These are phyloP conservation scores for Boletellus sp. DNA, from an alignment of 1,284 basidiomycete species.

Conservation along the genomic window DNA sequence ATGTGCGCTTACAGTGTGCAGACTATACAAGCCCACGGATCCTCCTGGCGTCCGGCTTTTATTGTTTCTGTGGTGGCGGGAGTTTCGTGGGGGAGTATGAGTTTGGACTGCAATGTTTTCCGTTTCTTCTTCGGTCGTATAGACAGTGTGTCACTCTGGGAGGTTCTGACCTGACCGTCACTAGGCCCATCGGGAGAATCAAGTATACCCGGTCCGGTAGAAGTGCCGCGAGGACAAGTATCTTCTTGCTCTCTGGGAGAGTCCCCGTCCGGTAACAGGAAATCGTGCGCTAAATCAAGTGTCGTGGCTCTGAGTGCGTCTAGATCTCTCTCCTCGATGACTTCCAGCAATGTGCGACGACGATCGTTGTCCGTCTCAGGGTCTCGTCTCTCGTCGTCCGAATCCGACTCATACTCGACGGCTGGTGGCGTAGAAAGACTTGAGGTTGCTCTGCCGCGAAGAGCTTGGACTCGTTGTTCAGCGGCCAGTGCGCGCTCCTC, in stretches of 20 bases:
- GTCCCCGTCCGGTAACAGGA: slow-evolving; percentile 15
- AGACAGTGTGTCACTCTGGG: neutral
- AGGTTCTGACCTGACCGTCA: neutral
- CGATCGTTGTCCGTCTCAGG: slow-evolving; percentile 24
- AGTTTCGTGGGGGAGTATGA: slow-evolving; percentile 1
- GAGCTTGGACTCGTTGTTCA: slow-evolving; percentile 51
- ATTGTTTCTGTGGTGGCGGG: neutral
- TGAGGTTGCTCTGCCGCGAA: slow-evolving; percentile 32
- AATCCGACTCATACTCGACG: slow-evolving; percentile 4
- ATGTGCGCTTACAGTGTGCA: slow-evolving; percentile 24
- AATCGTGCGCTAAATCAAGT: slow-evolving; percentile 17
- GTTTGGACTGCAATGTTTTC: slow-evolving; percentile 12
- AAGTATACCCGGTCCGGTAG: neutral
- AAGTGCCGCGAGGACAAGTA: neutral
- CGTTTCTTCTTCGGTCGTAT: slow-evolving; percentile 18
- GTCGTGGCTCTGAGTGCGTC: slow-evolving; percentile 19
- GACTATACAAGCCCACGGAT: slow-evolving; percentile 22
- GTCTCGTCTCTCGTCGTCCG: slow-evolving; percentile 13
- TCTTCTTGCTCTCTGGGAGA: slow-evolving; percentile 2
- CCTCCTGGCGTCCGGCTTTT: neutral
- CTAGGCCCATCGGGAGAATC: neutral
- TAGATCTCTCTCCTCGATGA: slow-evolving; percentile 24
- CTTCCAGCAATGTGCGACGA: slow-evolving; percentile 20
- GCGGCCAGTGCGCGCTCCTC: slow-evolving; percentile 72
- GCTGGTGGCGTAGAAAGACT: neutral